phyloP scores from a whole-genome alignment of 768 basidiomycete species.

The Rhodotorula paludigena region DNA sequence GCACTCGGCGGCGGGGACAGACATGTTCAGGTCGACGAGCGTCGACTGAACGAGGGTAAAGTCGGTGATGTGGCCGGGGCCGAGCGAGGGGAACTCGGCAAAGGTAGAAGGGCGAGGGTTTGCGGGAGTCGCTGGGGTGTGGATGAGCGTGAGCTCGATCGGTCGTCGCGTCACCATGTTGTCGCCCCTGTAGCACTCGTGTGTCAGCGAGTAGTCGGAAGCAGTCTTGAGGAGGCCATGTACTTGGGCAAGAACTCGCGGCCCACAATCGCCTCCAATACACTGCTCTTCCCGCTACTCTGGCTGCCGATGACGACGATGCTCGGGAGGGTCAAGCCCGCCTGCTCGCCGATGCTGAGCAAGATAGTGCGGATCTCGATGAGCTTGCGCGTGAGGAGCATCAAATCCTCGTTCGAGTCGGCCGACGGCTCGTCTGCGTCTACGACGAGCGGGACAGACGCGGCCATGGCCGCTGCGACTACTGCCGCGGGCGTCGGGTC shows the following conservation, averaged over 20 bases:
- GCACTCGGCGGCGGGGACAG: slow-evolving; percentile 81
- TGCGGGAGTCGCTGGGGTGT: slow-evolving; percentile 66
- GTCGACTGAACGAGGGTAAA: slow-evolving; percentile 88
- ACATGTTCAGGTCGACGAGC: slow-evolving; percentile 87
- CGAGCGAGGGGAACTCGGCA: slow-evolving; percentile 87
- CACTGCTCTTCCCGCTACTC: slow-evolving; percentile 96
- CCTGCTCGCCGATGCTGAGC: slow-evolving; percentile 92
- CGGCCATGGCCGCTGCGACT: slow-evolving; percentile 13
- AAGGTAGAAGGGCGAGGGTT: slow-evolving; percentile 63
- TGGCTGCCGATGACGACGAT: slow-evolving; percentile 98
- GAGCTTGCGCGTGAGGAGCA: slow-evolving; percentile 88
- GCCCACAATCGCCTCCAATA: slow-evolving; percentile 93
- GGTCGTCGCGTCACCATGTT: slow-evolving; percentile 99
- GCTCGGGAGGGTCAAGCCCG: slow-evolving; percentile 86
- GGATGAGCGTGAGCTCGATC: slow-evolving; percentile 93
- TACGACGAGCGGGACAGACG: slow-evolving; percentile 11
- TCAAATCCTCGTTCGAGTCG: slow-evolving; percentile 69
- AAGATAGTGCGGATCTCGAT: slow-evolving; percentile 94
- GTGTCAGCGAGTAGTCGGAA: slow-evolving; percentile 3
- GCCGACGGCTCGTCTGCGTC: slow-evolving; percentile 37
- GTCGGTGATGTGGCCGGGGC: slow-evolving; percentile 75
- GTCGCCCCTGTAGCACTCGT: slow-evolving; percentile 65
- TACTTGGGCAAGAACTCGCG: slow-evolving; percentile 98
- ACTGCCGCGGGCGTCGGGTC: slow-evolving; percentile 1
- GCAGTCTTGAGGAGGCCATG: slow-evolving; percentile 45